Evolutionary conservation across 2,329 filamentous ascomycete genomes (phyloP), one percentile per base, ranked within the genome.

Genomic region (Hypoxylon sp.): DNA sequence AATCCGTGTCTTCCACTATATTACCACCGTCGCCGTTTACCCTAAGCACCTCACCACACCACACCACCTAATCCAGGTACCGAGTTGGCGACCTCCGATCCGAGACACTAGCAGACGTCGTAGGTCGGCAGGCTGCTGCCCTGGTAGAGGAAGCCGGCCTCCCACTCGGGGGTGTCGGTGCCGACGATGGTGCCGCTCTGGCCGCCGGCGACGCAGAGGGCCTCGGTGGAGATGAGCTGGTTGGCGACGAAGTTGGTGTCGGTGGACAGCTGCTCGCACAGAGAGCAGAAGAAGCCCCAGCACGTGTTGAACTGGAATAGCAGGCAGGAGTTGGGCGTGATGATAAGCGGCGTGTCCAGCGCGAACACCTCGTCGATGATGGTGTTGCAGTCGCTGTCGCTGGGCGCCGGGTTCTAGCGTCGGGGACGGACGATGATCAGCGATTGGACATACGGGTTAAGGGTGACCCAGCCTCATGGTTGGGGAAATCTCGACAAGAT

Each of bases 231-330:
- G 58, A 68, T 57, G 24, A 79, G 71, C 69, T 78, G 73, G 70
- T 68, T 73, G 59, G 71, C 75, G 64, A 78, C 74, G 60, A 78
- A 78, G 63, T 68, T 62, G 64, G 75, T 77, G n/a, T 70, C 69
- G 50, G 76, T 78, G 32, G 57, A 62, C 32, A 78, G 66, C 34
- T 71, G 72, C 48, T 69, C 37, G 70, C 76, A 79, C 20, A 79
- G 68, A 34, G 75, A 73, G 69, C 76, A 79, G 72, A 78, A 79
- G 71, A 78, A 78, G 47, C 71, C 77, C 70, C 73, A 71, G 68
- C 77, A 79, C n/a, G 76, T 77, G 26, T 68, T 37, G 61, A 65
- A 76, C n/a, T 71, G 61, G 65, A 76, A 79, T 30, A 72, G 59
- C 17, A 78, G 68, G 67, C 77, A 79, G 19, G 74, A 67, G 62